Evolutionary conservation across 2,329 filamentous ascomycete species (phyloP).

Genomic region (Furcasterigmium furcatum): DNA sequence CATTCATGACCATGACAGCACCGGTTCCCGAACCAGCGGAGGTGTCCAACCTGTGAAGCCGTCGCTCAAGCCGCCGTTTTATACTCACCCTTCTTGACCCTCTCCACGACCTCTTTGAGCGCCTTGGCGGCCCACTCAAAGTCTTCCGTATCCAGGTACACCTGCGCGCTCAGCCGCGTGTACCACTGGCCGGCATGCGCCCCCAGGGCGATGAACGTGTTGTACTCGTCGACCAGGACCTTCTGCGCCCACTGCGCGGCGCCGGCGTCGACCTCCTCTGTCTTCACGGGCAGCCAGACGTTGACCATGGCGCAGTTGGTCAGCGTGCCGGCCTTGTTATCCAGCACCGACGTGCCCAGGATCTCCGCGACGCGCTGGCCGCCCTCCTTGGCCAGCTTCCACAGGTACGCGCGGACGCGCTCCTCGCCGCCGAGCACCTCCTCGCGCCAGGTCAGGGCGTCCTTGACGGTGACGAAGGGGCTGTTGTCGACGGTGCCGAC

Average conservation of each 20-base stretch:
- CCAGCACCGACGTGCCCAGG: constrained; percentile 69
- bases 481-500: constrained; percentile 72
- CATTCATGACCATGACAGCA: too few relatives aligned
- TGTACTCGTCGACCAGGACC: constrained; percentile 53
- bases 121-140: constrained; percentile 67
- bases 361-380: constrained; percentile 56
- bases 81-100: constrained; percentile 25
- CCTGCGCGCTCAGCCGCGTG: constrained; percentile 73
- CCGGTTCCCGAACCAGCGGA: too few relatives aligned
- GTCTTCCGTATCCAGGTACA: constrained; percentile 78
- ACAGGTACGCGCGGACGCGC: constrained; percentile 61
- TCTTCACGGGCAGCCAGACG: constrained; percentile 64
- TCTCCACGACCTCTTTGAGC: constrained; percentile 46
- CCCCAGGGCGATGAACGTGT: constrained; percentile 69
- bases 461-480: constrained; percentile 68
- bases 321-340: constrained; percentile 60
- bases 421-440: constrained; percentile 72
- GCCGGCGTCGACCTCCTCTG: constrained; percentile 11
- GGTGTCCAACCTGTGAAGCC: too few relatives aligned
- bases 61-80: not conserved
- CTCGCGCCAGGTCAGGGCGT: constrained; percentile 68
- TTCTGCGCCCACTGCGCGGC: constrained; percentile 57
- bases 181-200: constrained; percentile 62
- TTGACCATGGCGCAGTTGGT: constrained; percentile 70
- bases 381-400: constrained; percentile 60